A percentile compares a stretch with the other conserved stretches of the same genome.
Conservation (phyloP, 441 rosid species). For the Mallotus japonicus region DNA sequence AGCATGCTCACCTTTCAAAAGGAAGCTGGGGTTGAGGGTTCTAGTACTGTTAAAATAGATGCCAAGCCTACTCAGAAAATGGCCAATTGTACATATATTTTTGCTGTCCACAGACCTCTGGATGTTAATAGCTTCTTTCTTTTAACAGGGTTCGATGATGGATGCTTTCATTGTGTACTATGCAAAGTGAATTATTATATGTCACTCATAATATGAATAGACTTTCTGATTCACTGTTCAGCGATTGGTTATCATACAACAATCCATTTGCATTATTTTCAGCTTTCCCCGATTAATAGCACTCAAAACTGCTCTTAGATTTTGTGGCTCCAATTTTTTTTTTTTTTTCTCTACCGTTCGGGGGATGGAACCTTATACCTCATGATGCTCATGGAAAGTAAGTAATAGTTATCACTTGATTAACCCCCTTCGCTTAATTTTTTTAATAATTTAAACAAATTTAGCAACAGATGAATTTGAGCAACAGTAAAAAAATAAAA, state of each 20-base stretch:
- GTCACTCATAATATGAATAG: no score
- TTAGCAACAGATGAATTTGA: no score
- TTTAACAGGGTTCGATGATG: no score
- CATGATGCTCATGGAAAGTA: no score
- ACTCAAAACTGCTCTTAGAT: neutral
- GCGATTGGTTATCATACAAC: neutral
- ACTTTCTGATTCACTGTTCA: no score
- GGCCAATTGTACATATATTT: neutral
- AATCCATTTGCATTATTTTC: neutral
- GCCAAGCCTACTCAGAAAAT: neutral
- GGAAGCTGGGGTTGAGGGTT: neutral
- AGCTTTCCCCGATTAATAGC: neutral
- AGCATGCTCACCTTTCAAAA: neutral
- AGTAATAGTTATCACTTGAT: no score
- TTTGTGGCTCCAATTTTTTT: neutral
- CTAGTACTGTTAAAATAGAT: neutral
- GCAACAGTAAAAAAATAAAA: no score
- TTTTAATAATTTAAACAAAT: no score
- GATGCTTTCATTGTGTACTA: neutral
- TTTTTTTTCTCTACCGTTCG: no score
- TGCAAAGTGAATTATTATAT: no score
- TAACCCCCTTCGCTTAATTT: no score
- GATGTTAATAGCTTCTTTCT: no score
- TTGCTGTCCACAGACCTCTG: neutral
- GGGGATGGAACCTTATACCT: rapidly evolving